Evolutionary conservation across 2,329 filamentous ascomycete genomes (phyloP), one percentile per base, ranked within the genome.

Genomic region (Fulvia fulva): DNA sequence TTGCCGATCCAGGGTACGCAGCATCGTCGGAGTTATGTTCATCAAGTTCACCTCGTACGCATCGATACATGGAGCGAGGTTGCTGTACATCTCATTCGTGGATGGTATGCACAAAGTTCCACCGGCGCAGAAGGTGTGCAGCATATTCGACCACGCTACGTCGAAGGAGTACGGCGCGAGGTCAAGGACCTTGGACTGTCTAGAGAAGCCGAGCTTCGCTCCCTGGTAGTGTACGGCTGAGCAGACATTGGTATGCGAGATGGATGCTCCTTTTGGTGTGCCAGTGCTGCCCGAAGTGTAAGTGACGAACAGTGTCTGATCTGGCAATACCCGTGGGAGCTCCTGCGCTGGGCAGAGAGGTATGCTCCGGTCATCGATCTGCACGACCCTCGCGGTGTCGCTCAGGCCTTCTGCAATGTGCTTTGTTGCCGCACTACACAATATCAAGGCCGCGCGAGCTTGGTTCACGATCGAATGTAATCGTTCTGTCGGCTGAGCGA

Each of bases 1-100:
- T 75, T 14, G 76, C 75, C 75, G 74, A 16, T 76, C 71, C 1
- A 81, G 53, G 0, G 75, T 73, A n/a, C 74, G 72, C 0, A 82
- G 80, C 14, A 87, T 76, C 0, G 82, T 76, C 1, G 83, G 81
- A 0, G 85, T 86, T 65, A 84, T 0, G 78, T 79, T 75, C 78
- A 6, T 75, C 73, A 30, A 87, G 0, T 57, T 58, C 6, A 43
- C 49, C 12, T 51, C n/a, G 7, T 28, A 52, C n/a, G n/a, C 3
- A 32, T 46, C 16, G 53, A 21, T 25, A n/a, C n/a, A n/a, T n/a
- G n/a, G n/a, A n/a, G n/a, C 69, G 2, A 80, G 75, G 45, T 85
- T 81, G 1, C 76, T 70, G 46, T n/a, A n/a, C n/a, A n/a, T n/a
- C n/a, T n/a, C n/a, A n/a, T n/a, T n/a, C n/a, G n/a, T n/a, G n/a